Base-by-base conservation (phyloP, 139 green algal species). In the Chlamydomonas sphaeroides region DNA sequence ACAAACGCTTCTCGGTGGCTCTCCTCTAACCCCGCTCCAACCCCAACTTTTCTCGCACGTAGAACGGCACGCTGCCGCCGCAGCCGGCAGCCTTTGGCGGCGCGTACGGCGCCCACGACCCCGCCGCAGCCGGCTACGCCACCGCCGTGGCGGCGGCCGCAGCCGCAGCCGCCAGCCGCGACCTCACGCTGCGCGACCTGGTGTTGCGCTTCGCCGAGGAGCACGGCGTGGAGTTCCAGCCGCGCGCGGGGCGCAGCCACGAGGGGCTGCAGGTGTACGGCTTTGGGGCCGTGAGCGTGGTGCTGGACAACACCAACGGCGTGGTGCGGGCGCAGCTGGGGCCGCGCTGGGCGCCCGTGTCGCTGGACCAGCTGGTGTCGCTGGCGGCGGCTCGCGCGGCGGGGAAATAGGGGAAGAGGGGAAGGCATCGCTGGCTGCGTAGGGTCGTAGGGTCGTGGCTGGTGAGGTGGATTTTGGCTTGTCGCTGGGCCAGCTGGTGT, bases 191-290 rank as follows among this genome's bases (percentile, higher is more conserved):
- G 63, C 88, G 90, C 53, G 92, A 98, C 38, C 85, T 98, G 42
- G 88, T 98, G 41, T 86, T 92, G 83, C 72, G 76, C 5, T 98
- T 95, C 89, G 96, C 96, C 5, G 88, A 92, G 39, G 93, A 98
- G 70, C 86, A 93, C 28, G 92, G 94, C 30, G 62, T 99, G 10
- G 84, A 93, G 67, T 98, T 99, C 70, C 65, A 98, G 87, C 97
- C 97, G 25, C 96, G 97, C 84, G 86, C 86, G n/a, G 94, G 95
- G 4, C 91, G 96, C 36, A 74, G 84, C 26, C 85, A 98, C 57
- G 92, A 98, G 45, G 95, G 96, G 23, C 86, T 98, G 73, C 84
- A 93, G 76, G 93, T 99, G 78, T 99, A 98, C 78, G 73, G 72
- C 30, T 99, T 99, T 90, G 97, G 95, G n/a, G 48, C 67, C 42